A percentile compares a stretch with the other conserved stretches of the same genome.
Conservation (phyloP, 2,329 filamentous ascomycete genomes). For the Aspergillus texensis region DNA sequence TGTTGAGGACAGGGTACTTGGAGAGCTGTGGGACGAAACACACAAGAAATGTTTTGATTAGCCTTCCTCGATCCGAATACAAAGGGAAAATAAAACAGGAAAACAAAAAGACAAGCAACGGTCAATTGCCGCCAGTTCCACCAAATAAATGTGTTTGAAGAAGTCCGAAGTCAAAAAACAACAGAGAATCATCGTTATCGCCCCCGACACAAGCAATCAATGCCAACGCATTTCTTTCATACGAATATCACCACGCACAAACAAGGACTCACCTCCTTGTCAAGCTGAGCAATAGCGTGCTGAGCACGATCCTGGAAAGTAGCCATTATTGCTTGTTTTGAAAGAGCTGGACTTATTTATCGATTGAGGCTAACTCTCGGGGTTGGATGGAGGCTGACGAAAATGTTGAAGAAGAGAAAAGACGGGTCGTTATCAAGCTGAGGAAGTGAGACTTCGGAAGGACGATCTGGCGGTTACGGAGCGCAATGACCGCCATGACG, state of each 20-base stretch:
- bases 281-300: slow-evolving; percentile 67
- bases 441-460: slow-evolving; percentile 12
- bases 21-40: slow-evolving; percentile 54
- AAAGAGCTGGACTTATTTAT: neutral
- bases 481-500: slow-evolving; percentile 3
- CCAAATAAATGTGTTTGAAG: neutral
- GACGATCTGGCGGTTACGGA: slow-evolving; percentile 23
- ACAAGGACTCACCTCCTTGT: slow-evolving; percentile 63
- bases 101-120: neutral
- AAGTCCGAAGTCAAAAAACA: neutral
- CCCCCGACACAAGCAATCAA: neutral
- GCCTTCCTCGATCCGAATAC: slow-evolving; percentile 5
- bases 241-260: slow-evolving; percentile 23
- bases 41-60: slow-evolving; percentile 14
- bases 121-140: neutral
- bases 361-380: slow-evolving; percentile 7
- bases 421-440: slow-evolving; percentile 15
- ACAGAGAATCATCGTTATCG: neutral
- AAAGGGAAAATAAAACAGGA: slow-evolving; percentile 3
- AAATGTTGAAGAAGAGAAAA: slow-evolving; percentile 4
- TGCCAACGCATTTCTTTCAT: neutral
- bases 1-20: slow-evolving; percentile 68
- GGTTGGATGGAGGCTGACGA: neutral
- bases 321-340: slow-evolving; percentile 33
- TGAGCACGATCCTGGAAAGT: slow-evolving; percentile 65